Evolutionary conservation across 106 monocot species (phyloP).

Genomic region (Platanthera guangdongensis): DNA sequence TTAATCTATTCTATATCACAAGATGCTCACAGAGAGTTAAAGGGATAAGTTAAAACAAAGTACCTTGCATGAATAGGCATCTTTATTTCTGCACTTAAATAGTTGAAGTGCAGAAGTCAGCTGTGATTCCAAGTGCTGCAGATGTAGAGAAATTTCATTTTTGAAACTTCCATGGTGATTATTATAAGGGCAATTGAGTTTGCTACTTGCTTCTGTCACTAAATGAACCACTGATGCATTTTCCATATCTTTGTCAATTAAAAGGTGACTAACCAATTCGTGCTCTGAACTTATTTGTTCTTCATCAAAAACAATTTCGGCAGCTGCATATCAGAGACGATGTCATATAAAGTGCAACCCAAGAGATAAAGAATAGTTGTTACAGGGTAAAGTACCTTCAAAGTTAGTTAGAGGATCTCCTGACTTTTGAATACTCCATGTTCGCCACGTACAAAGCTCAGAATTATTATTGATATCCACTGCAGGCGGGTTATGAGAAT

Average conservation of each 20-base stretch:
- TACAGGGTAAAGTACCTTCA: conserved; percentile 23
- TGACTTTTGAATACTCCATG: conserved; percentile 33
- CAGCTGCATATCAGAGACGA: conserved; percentile 27
- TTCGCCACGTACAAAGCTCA: conserved; percentile 24
- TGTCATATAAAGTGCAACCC: not conserved
- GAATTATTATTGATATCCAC: conserved; percentile 10
- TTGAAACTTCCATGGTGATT: conserved; percentile 9
- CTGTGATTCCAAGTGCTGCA: conserved; percentile 48
- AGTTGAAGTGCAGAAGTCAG: conserved; percentile 27
- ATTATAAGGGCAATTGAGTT: not conserved
- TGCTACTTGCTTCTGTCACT: conserved; percentile 6
- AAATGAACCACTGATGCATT: not conserved
- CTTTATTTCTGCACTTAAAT: conserved; percentile 28
- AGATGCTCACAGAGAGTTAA: not conserved
- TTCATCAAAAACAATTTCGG: conserved; percentile 34
- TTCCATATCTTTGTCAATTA: conserved; percentile 3
- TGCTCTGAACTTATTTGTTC: conserved; percentile 8
- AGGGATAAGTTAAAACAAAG: not conserved
- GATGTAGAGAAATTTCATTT: conserved; percentile 25
- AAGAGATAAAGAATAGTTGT: not conserved
- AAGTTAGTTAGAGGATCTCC: conserved; percentile 17
- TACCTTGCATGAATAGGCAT: conserved; percentile 24
- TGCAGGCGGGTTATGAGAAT: conserved; percentile 16
- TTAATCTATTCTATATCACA: not conserved
- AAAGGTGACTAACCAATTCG: conserved; percentile 9